phyloP scores from a whole-genome alignment of 306 rosid genomes.

The Pyrus bretschneideri region DNA sequence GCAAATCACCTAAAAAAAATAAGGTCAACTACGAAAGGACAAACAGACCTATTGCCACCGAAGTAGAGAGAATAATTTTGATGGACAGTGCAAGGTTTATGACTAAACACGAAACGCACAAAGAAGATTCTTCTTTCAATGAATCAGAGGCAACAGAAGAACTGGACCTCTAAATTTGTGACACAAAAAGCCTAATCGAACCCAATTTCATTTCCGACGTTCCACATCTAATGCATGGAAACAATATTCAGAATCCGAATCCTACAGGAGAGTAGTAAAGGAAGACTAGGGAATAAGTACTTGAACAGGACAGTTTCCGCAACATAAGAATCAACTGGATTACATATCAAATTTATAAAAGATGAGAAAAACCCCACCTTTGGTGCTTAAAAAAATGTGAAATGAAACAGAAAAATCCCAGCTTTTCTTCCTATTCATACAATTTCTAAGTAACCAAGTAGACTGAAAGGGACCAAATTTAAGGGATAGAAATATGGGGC shows the following conservation, averaged over 20 bases:
- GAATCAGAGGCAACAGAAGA: not conserved
- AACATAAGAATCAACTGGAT: not conserved
- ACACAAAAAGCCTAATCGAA: not conserved
- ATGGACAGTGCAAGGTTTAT: not conserved
- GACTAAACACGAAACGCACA: not conserved
- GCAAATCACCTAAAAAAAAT: not conserved
- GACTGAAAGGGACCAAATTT: not conserved
- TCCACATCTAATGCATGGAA: not conserved
- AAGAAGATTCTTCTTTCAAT: not conserved
- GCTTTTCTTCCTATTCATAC: not conserved
- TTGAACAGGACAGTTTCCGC: not conserved
- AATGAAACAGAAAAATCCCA: not conserved
- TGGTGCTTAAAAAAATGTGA: not conserved
- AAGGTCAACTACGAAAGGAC: not conserved
- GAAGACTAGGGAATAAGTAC: constrained; percentile 5
- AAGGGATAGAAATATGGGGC: not conserved
- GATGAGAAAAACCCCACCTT: not conserved
- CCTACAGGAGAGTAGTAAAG: not conserved
- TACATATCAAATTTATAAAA: not conserved
- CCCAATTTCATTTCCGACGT: not conserved
- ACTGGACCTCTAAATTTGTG: not conserved
- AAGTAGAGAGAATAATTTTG: not conserved
- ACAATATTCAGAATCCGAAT: constrained; percentile 6
- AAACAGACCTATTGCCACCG: not conserved
- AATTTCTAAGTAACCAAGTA: not conserved